Conservation (phyloP, 805 yeast species). For the Metschnikowia corniflorae region DNA sequence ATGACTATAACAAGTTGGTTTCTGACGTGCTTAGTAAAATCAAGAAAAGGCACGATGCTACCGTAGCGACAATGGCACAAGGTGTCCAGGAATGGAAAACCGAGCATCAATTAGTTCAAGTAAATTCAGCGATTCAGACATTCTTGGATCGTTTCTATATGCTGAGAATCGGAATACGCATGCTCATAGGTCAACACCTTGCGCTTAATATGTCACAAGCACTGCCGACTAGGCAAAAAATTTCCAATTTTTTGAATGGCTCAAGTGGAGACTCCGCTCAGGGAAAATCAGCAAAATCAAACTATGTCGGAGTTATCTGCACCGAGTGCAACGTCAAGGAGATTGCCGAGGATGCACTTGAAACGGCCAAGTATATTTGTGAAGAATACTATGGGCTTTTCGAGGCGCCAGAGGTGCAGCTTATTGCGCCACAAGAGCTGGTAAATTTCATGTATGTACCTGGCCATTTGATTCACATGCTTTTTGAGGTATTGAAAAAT, state of each 20-base stretch:
- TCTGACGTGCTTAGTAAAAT: slow-evolving; percentile 64
- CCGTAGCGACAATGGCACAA: slow-evolving; percentile 87
- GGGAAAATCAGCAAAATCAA: slow-evolving; percentile 28
- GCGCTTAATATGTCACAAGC: slow-evolving; percentile 70
- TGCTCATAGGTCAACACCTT: slow-evolving; percentile 92
- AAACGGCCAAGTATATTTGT: slow-evolving; percentile 85
- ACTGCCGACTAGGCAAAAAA: slow-evolving; percentile 37
- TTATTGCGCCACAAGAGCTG: slow-evolving; percentile 68
- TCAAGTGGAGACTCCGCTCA: slow-evolving; percentile 12
- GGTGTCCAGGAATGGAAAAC: slow-evolving; percentile 91
- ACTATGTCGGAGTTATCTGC: slow-evolving; percentile 87
- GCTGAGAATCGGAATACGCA: slow-evolving; percentile 88
- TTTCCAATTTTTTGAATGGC: slow-evolving; percentile 36
- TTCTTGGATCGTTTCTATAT: slow-evolving; percentile 84
- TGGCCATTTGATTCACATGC: slow-evolving; percentile 87
- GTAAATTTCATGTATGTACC: slow-evolving; percentile 88
- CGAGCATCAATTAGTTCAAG: slow-evolving; percentile 42
- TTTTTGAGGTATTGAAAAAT: slow-evolving; percentile 84
- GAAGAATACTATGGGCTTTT: slow-evolving; percentile 86
- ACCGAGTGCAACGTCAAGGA: slow-evolving; percentile 80
- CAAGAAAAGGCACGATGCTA: slow-evolving; percentile 85
- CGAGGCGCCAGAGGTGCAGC: slow-evolving; percentile 80
- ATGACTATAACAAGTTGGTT: slow-evolving; percentile 64
- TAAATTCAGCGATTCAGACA: slow-evolving; percentile 71
- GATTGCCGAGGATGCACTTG: slow-evolving; percentile 82